phyloP scores from a whole-genome alignment of 495 filamentous ascomycete species.

The Filosporella fistucella region DNA sequence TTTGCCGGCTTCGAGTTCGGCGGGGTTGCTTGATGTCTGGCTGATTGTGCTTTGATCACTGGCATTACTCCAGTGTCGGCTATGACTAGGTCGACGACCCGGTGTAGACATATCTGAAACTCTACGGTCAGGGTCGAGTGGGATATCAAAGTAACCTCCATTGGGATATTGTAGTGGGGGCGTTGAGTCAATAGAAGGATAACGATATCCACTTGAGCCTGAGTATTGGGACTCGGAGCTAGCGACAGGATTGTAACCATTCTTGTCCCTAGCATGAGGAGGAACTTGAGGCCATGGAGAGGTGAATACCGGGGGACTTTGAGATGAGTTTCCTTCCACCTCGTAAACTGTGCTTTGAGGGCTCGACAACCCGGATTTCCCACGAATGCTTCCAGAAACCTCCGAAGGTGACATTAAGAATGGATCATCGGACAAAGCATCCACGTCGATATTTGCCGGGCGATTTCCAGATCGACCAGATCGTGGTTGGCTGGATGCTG shows the following conservation, averaged over 20 bases:
- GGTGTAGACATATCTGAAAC: constrained; percentile 5
- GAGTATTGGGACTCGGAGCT: constrained; percentile 15
- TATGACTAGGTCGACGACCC: constrained; percentile 12
- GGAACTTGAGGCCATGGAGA: constrained; percentile 5
- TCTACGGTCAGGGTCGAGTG: constrained; percentile 6
- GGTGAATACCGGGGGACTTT: constrained; percentile 10
- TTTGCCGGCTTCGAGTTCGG: constrained; percentile 14
- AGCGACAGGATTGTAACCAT: constrained; percentile 15
- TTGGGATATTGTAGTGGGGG: constrained; percentile 8
- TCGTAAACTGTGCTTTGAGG: constrained; percentile 7
- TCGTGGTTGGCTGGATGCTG: constrained; percentile 8
- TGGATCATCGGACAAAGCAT: constrained; percentile 19
- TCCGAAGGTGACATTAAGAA: constrained; percentile 19
- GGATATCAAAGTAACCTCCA: constrained; percentile 14
- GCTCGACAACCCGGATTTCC: neutral
- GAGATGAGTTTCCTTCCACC: constrained; percentile 9
- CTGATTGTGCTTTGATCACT: constrained; percentile 13
- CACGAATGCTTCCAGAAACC: constrained; percentile 4
- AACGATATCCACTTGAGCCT: constrained; percentile 2
- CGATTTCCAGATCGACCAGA: constrained; percentile 3
- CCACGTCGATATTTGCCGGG: constrained; percentile 8
- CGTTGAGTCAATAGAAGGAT: constrained; percentile 11
- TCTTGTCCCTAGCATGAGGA: neutral
- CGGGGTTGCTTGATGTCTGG: constrained; percentile 7
- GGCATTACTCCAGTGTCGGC: constrained; percentile 18